Percentiles rank a stretch among this genome's conserved stretches.
Evolutionary conservation across 2,329 filamentous ascomycete species (phyloP).

Genomic region (Dactylonectria estremocensis): DNA sequence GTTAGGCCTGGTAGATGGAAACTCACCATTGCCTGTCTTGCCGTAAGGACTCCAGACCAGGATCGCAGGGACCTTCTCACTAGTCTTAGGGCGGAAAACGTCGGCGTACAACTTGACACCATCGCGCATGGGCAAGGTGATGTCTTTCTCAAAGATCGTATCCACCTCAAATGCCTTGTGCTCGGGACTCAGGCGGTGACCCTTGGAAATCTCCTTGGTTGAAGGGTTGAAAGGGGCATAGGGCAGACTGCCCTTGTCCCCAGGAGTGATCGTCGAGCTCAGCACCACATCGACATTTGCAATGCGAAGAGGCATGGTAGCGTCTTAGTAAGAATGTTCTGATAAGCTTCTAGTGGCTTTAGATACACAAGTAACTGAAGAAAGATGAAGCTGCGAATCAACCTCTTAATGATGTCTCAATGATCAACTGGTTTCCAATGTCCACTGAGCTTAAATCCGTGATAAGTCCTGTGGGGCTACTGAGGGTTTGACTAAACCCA

Average conservation of each 20-base stretch:
- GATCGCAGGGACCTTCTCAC: background rate
- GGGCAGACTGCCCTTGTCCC: background rate
- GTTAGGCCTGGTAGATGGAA: background rate
- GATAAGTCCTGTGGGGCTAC: too few relatives aligned
- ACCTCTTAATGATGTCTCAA: too few relatives aligned
- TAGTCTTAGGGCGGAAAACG: background rate
- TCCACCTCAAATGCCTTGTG: background rate
- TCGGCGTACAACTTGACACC: background rate
- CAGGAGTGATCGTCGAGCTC: background rate
- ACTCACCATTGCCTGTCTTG: slow-evolving; percentile 3
- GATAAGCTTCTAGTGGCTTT: too few relatives aligned
- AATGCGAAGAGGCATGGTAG: background rate
- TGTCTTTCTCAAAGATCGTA: background rate
- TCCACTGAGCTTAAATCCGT: too few relatives aligned
- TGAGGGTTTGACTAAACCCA: too few relatives aligned
- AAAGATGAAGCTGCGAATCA: too few relatives aligned
- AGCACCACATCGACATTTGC: background rate
- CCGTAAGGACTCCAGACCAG: slow-evolving; percentile 3
- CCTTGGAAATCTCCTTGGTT: background rate
- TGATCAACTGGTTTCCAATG: too few relatives aligned
- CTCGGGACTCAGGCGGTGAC: background rate
- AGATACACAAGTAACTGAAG: too few relatives aligned
- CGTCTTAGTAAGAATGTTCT: background rate
- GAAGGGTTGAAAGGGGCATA: slow-evolving; percentile 3
- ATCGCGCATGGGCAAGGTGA: background rate